Conservation (phyloP, 169 alveolate genomes). For the Theileria orientalis region DNA sequence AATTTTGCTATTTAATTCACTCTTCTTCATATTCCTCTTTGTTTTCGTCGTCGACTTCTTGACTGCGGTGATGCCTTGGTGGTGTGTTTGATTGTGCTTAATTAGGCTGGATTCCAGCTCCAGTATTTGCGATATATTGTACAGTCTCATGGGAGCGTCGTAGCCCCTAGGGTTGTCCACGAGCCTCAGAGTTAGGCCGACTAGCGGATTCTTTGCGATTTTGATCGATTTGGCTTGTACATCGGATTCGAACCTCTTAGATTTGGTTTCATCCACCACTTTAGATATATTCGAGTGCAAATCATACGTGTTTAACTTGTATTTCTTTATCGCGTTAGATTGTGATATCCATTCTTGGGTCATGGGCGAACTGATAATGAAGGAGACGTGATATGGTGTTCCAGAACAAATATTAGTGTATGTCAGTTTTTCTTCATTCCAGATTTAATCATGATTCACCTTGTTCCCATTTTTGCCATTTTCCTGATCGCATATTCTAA, state of each 20-base stretch:
- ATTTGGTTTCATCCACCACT: conserved; percentile 26
- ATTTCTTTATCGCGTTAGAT: conserved; percentile 14
- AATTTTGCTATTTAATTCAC: not conserved
- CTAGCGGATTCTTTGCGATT: conserved; percentile 17
- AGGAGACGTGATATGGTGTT: too few relatives aligned
- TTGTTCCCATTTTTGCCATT: conserved; percentile 9
- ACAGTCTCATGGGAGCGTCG: conserved; percentile 40
- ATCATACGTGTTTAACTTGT: conserved; percentile 26
- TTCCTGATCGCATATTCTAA: conserved; percentile 39
- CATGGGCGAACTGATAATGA: not conserved
- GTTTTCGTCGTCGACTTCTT: conserved; percentile 15
- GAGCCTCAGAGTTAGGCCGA: conserved; percentile 32
- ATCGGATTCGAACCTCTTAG: not conserved
- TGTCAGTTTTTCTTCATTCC: too few relatives aligned
- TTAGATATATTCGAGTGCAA: conserved; percentile 19
- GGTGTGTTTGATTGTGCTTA: not conserved
- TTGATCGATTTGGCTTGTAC: not conserved
- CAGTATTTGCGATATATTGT: conserved; percentile 29
- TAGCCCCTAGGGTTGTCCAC: conserved; percentile 53
- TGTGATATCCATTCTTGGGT: conserved; percentile 41
- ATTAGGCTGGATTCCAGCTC: not conserved
- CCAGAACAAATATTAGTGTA: too few relatives aligned
- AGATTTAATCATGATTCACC: conserved; percentile 37
- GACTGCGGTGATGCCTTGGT: not conserved
- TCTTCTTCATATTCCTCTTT: not conserved